phyloP scores from a whole-genome alignment of 2,329 filamentous ascomycete genomes.

The Fusarium nelsonii region DNA sequence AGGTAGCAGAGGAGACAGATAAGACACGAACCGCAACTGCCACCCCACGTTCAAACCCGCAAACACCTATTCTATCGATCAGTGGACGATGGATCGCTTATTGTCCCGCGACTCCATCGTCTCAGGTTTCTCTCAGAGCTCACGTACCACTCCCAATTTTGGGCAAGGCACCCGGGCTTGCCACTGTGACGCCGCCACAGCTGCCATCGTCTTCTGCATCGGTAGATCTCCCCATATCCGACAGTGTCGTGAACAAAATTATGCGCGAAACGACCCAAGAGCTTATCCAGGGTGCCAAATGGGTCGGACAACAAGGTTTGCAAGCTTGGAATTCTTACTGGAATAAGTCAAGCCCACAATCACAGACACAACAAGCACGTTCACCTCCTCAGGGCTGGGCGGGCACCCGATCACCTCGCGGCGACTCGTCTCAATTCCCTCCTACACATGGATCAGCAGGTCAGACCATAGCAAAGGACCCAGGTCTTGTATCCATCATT shows the following conservation, averaged over 20 bases:
- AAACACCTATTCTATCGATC: slow-evolving; percentile 75
- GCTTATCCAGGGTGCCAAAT: slow-evolving; percentile 78
- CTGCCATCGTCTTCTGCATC: slow-evolving; percentile 75
- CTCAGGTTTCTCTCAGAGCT: slow-evolving; percentile 77
- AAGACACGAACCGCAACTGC: slow-evolving; percentile 53
- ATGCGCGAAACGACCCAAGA: slow-evolving; percentile 85
- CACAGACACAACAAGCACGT: slow-evolving; percentile 59
- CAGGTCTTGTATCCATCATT: slow-evolving; percentile 79
- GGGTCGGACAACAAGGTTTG: slow-evolving; percentile 81
- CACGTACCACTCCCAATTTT: slow-evolving; percentile 68
- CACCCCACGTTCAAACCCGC: slow-evolving; percentile 59
- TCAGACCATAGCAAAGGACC: slow-evolving; percentile 71
- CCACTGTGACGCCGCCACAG: slow-evolving; percentile 75
- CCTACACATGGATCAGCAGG: slow-evolving; percentile 77
- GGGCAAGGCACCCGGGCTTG: slow-evolving; percentile 67
- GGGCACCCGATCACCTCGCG: slow-evolving; percentile 58
- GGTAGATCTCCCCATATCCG: slow-evolving; percentile 78
- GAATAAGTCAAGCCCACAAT: slow-evolving; percentile 66
- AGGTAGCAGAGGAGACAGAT: slow-evolving; percentile 62
- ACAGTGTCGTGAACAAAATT: slow-evolving; percentile 79
- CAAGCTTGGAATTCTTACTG: slow-evolving; percentile 86
- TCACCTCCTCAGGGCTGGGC: slow-evolving; percentile 65
- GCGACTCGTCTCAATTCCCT: slow-evolving; percentile 71
- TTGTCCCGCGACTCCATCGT: slow-evolving; percentile 78
- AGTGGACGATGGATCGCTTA: slow-evolving; percentile 83